Conservation (phyloP, 1,139 yeast genomes). For the Candida pseudoviswanathii region DNA sequence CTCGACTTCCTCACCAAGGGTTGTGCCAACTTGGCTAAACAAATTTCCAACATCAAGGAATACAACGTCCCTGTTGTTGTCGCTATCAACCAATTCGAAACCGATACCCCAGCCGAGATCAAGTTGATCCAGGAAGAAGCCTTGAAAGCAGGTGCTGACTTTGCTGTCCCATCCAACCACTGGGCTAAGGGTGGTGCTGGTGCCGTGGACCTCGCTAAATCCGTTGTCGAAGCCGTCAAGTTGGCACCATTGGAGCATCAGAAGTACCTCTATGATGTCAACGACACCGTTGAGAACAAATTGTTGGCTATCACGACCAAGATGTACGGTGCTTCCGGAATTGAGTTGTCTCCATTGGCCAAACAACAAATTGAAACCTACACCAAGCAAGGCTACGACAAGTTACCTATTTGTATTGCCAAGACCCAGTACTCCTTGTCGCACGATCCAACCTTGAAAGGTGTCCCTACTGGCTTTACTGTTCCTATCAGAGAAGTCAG, state of each 20-base stretch:
- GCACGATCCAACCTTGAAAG: slow-evolving; percentile 90
- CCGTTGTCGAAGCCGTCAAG: slow-evolving; percentile 76
- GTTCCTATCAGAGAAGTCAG: slow-evolving; percentile 95
- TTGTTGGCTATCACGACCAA: slow-evolving; percentile 79
- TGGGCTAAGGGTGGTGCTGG: slow-evolving; percentile 99
- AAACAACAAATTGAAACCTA: slow-evolving; percentile 80
- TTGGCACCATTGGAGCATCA: slow-evolving; percentile 46
- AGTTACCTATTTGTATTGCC: slow-evolving; percentile 95
- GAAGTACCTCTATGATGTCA: slow-evolving; percentile 61
- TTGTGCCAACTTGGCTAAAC: slow-evolving; percentile 88
- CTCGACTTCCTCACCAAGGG: slow-evolving; percentile 81
- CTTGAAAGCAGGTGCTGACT: slow-evolving; percentile 89
- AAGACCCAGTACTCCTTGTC: slow-evolving; percentile 97
- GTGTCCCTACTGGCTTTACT: slow-evolving; percentile 91
- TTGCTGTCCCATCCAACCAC: slow-evolving; percentile 93
- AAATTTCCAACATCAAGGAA: slow-evolving; percentile 80
- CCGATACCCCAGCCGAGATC: slow-evolving; percentile 79
- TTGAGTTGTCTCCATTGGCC: slow-evolving; percentile 86
- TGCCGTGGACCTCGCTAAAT: slow-evolving; percentile 84
- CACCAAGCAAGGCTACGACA: slow-evolving; percentile 87
- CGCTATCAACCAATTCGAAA: slow-evolving; percentile 89
- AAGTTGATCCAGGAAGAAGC: slow-evolving; percentile 71
- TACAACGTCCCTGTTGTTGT: slow-evolving; percentile 95
- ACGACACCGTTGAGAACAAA: slow-evolving; percentile 76
- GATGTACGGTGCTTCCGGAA: slow-evolving; percentile 94